Evolutionary conservation across 2,329 filamentous ascomycete species (phyloP), one percentile per base, ranked within the genome.

Genomic region (Fusarium sp.): DNA sequence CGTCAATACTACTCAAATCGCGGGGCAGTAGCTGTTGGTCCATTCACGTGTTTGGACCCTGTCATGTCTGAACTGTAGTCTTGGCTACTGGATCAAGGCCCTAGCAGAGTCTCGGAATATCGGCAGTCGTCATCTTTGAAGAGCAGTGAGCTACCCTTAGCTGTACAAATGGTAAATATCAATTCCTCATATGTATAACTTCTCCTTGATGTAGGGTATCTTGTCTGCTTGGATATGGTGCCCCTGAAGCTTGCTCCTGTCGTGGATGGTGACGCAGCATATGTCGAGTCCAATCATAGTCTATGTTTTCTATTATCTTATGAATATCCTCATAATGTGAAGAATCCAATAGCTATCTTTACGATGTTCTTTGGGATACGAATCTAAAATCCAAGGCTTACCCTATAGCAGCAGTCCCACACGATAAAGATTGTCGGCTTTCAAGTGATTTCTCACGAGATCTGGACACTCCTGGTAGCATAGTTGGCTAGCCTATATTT

Each of bases 11-110:
- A 54, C 57, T 61, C 31, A 45, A 45, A 73, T 63, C 70, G 66
- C 59, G 70, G 70, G 70, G 73, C 73, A 63, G 29, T 27, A 55
- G 66, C 60, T 66, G n/a, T 39, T 29, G 45, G 25, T 58, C n/a
- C n/a, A 62, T 68, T 72, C 66, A 65, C 59, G 66, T 73, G 70
- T 55, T 52, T 59, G 41, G 41, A 25, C 58, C 42, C 27, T 38
- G 35, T 60, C 52, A 39, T 29, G 16, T 58, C 41, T 38, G 33
- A 63, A 70, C 54, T 37, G 27, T 45, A 16, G 39, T 42, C 51
- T 66, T 69, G 42, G 59, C 59, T 54, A 19, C 37, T 38, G 12
- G 23, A 16, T 25, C 21, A 51, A 33, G 21, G 45, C 31, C 42
- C 60, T 39, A 48, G 33, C 19, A 35, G 42, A 58, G 41, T 52